Base-by-base conservation (phyloP, 2,329 filamentous ascomycete species). In the Bipolaris victoriae region DNA sequence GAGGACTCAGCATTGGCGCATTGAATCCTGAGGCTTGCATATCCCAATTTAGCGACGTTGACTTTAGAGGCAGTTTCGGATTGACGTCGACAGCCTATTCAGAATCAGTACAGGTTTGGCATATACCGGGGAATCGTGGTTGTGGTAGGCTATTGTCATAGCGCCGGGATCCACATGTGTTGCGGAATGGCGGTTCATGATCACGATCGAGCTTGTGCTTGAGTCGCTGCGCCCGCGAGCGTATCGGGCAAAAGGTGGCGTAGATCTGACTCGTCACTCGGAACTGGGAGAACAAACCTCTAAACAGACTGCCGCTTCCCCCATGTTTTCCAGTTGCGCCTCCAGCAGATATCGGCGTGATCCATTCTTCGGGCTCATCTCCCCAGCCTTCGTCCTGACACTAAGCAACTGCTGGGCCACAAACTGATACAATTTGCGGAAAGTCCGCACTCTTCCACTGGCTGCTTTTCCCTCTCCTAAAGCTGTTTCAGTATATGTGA, bases 381-480 rank as follows among this genome's bases (percentile, higher is more conserved):
- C 83, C 3, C 90, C 90, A 3, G 92, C 86, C 76, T 98, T 99
- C 0, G 94, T 97, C 62, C 94, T 84, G 57, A 99, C 94, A 62
- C 93, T 91, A 65, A 99, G 81, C 58, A 92, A 90, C 37, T 91
- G 87, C 80, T 96, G 94, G 72, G 93, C 95, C 53, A 96, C 88
- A 73, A 99, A 99, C 76, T 98, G 95, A 76, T 98, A 99, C 58
- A 99, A 80, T 79, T 98, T 98, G 64, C 94, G 83, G 73, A 98
- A 98, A 9, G 92, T 96, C 58, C 95, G 83, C 36, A 90, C 89
- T 48, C 91, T 85, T 4, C 83, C 84, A 54, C 82, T 81, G 2
- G 81, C 82, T 20, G 82, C 82, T 61, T 61, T 79, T 29, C 70
- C 75, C 50, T 74, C 75, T 31, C 71, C 69, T 66, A 90, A 81